Evolutionary conservation across 768 basidiomycete genomes (phyloP), one percentile per base, ranked within the genome.

Genomic region (Leccinum boreale): DNA sequence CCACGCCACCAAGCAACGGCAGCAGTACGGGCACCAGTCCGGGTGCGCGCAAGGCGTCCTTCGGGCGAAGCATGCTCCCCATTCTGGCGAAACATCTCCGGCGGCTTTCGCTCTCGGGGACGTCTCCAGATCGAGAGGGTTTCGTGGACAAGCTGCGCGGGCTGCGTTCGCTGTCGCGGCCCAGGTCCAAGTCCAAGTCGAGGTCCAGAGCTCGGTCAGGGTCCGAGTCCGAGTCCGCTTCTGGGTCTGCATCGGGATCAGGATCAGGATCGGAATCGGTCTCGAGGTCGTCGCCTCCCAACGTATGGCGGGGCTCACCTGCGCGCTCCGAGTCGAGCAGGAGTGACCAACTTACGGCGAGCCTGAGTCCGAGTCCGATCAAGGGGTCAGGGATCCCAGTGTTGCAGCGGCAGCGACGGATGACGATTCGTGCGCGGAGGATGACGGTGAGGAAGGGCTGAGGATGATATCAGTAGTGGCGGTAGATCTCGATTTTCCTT

Each of bases 61-160:
- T 62, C 7, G 59, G 62, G 35, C 61, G 65, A 12, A 71, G 69
- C 53, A 71, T 73, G 69, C 67, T 69, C 4, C 71, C 70, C 12
- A 62, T 73, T 2, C 59, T 67, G 33, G 64, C 59, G 26, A 69
- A 63, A n/a, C 69, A 64, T 24, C 57, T 73, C 29, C 54, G 58
- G 4, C 57, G 69, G 2, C 69, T 73, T 50, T 65, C 67, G 6
- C 42, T 65, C 42, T 61, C 65, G 1, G 46, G 55, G 10, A 8
- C 44, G 14, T 62, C 68, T 10, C 69, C 61, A 0, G 65, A 65
- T 21, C 68, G 66, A n/a, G 69, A 62, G 23, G 56, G 59, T 1
- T 49, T 71, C 11, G 36, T 71, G 31, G 58, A 61, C 21, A 73
- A 55, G 52, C 28, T 70, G 12, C 69, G 69, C 11, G 62, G 63